Evolutionary conservation across 2,329 filamentous ascomycete species (phyloP).

Genomic region (Cryphonectria japonica): DNA sequence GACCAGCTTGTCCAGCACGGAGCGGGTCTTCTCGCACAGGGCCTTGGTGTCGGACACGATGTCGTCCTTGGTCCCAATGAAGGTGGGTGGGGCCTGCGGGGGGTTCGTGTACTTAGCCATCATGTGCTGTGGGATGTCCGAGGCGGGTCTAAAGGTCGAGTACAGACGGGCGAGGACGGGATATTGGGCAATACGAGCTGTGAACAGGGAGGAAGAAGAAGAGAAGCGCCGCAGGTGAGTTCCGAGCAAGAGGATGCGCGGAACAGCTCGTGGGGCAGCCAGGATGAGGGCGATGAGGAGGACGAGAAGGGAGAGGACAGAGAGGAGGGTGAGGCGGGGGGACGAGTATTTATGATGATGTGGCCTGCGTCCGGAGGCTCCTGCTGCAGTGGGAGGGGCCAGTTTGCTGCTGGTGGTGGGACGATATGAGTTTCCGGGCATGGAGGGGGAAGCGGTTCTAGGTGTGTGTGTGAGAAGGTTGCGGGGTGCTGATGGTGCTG

Average conservation of each 20-base stretch:
- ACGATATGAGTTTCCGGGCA: slow-evolving; percentile 30
- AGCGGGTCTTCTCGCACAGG: slow-evolving; percentile 65
- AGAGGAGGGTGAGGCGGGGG: slow-evolving; percentile 55
- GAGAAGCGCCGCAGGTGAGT: slow-evolving; percentile 53
- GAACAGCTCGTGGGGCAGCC: slow-evolving; percentile 64
- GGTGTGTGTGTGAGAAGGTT: slow-evolving; percentile 17
- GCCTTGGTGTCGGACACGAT: slow-evolving; percentile 69
- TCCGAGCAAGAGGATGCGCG: slow-evolving; percentile 62
- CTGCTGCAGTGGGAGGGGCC: slow-evolving; percentile 40
- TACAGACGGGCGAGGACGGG: slow-evolving; percentile 37
- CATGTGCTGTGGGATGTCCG: slow-evolving; percentile 61
- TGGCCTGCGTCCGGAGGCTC: slow-evolving; percentile 29
- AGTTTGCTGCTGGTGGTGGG: slow-evolving; percentile 42
- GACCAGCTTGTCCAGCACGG: slow-evolving; percentile 69
- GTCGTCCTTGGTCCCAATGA: slow-evolving; percentile 72
- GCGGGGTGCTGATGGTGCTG: slow-evolving; percentile 14
- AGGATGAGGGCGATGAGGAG: slow-evolving; percentile 62
- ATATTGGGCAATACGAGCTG: slow-evolving; percentile 36
- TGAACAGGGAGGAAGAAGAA: slow-evolving; percentile 1
- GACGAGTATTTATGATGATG: slow-evolving; percentile 25
- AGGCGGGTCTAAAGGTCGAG: slow-evolving; percentile 41
- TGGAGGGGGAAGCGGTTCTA: not conserved
- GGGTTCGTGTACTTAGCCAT: slow-evolving; percentile 71
- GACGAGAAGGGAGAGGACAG: slow-evolving; percentile 64
- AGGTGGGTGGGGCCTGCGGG: slow-evolving; percentile 77